Evolutionary conservation across 805 yeast species (phyloP).

Genomic region (Schizosaccharomyces cryophilus): DNA sequence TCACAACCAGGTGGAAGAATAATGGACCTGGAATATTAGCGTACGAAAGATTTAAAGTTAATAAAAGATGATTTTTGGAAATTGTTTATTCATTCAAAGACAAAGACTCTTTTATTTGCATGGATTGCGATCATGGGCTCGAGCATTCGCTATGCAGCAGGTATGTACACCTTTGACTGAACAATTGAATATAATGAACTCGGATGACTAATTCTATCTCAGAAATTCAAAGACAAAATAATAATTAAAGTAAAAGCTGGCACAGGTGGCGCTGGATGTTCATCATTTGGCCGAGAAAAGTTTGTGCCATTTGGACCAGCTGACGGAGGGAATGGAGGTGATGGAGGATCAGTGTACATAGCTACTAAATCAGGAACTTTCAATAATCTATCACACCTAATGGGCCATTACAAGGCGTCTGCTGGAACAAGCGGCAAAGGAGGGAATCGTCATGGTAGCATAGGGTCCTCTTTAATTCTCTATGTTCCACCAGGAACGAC

Average conservation of each 20-base stretch:
- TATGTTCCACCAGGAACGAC: slow-evolving; percentile 85
- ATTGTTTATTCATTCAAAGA: neutral
- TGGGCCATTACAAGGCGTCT: slow-evolving; percentile 31
- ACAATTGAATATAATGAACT: no score
- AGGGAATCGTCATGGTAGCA: slow-evolving; percentile 64
- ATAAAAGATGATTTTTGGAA: neutral
- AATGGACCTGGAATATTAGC: no score
- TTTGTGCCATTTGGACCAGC: slow-evolving; percentile 78
- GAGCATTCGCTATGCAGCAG: no score
- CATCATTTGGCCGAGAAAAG: slow-evolving; percentile 70
- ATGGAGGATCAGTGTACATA: slow-evolving; percentile 69
- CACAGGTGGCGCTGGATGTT: slow-evolving; percentile 67
- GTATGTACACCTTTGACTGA: no score
- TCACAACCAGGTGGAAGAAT: no score
- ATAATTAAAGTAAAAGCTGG: slow-evolving; percentile 51
- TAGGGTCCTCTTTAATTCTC: slow-evolving; percentile 54
- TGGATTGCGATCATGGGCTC: no score
- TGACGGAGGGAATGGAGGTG: slow-evolving; percentile 97
- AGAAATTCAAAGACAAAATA: neutral
- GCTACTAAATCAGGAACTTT: slow-evolving; percentile 28
- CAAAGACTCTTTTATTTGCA: neutral
- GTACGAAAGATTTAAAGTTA: no score
- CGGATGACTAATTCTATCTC: neutral
- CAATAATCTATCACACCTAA: neutral
- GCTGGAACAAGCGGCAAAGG: slow-evolving; percentile 50